Evolutionary conservation across 306 rosid genomes (phyloP), one percentile per base, ranked within the genome.

Genomic region (Lathyrus oleraceus): DNA sequence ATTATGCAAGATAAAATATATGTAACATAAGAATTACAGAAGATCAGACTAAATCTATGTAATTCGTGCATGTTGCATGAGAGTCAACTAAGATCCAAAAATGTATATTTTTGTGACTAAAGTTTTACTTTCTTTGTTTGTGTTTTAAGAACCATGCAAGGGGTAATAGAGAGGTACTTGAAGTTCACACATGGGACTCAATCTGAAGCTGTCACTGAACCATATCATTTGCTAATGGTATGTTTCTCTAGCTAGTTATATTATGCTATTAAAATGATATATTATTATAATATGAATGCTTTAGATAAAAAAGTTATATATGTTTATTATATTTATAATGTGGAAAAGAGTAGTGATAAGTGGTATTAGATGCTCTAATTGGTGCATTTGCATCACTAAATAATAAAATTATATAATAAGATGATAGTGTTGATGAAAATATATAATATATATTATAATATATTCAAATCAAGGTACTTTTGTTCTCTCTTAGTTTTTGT

Each of bases 131-230:
- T 52, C 6, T 51, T 14, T 43, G 19, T 10, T 21, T 39, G 8
- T 42, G 9, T 9, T 10, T 60, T 38, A 92, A 92, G 98, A 85
- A 86, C 82, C 85, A 85, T 92, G 96, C 93, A 89, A 87, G 98
- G 86, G 76, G 77, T 92, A 3, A 74, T 88, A 16, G 96, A 89
- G 75, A 92, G 78, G 86, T 89, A 92, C 87, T 80, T 66, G 83
- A 88, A 83, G 84, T 81, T 81, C 70, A 81, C 85, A 40, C 40
- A 63, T 40, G 85, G 74, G 70, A 16, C 82, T 86, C 91, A 76
- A 39, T 70, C 84, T 74, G 88, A 83, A 56, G 73, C 84, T 39
- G 14, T 70, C 73, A 44, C 70, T 40, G 81, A 83, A 77, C 10
- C 84, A 11, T 79, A 38, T 67, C 80, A 82, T 53, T 71, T 80